Conservation (phyloP, 2,329 filamentous ascomycete species). For the Westerdykella sp. region DNA sequence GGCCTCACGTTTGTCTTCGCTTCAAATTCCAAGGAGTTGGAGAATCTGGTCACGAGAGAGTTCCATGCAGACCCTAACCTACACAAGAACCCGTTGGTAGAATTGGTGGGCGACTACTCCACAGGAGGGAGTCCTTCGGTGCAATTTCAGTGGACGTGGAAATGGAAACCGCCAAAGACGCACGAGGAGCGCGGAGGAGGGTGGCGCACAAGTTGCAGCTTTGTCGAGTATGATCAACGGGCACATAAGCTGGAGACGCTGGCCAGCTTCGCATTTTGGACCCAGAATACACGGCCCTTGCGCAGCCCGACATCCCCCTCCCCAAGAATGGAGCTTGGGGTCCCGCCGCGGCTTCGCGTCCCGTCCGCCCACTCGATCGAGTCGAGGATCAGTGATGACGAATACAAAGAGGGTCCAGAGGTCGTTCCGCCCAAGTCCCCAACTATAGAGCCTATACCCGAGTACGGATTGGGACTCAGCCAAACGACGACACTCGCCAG, state of each 20-base stretch:
- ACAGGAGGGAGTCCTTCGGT: conserved; percentile 79
- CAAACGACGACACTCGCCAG: conserved; percentile 36
- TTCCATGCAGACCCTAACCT: conserved; percentile 96
- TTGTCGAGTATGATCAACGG: conserved; percentile 93
- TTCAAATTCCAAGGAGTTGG: conserved; percentile 77
- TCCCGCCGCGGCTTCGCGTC: conserved; percentile 70
- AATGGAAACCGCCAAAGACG: conserved; percentile 83
- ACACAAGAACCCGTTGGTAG: conserved; percentile 94
- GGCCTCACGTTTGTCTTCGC: conserved; percentile 91
- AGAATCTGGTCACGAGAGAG: conserved; percentile 88
- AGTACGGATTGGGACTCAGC: conserved; percentile 41
- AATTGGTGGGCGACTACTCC: conserved; percentile 84
- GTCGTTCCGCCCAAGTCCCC: conserved; percentile 43
- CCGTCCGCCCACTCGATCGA: conserved; percentile 84
- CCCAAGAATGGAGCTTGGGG: conserved; percentile 64
- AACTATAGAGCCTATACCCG: conserved; percentile 43
- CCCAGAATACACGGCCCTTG: conserved; percentile 59
- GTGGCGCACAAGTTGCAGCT: conserved; percentile 95
- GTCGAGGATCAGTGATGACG: conserved; percentile 72
- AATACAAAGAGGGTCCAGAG: conserved; percentile 36
- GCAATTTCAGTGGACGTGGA: conserved; percentile 93
- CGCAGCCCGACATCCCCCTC: conserved; percentile 47
- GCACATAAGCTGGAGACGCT: conserved; percentile 83
- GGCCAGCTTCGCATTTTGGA: conserved; percentile 92
- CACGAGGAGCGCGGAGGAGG: conserved; percentile 79